Evolutionary conservation across 1,284 basidiomycete genomes (phyloP).

Genomic region (Pyrrhoderma lamaoense): DNA sequence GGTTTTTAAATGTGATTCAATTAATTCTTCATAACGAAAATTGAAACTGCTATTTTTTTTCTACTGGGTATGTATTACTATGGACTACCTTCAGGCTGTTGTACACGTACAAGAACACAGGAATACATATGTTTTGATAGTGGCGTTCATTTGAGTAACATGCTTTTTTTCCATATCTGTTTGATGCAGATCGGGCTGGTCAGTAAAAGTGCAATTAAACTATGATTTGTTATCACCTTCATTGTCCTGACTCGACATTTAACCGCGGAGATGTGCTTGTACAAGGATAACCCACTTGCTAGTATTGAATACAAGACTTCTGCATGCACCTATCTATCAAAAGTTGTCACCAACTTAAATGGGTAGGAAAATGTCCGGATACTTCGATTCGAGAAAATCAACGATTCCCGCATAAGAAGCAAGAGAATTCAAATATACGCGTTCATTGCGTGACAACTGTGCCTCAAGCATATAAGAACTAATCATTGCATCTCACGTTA

Average conservation of each 20-base stretch:
- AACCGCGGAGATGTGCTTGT: background rate
- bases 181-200: too few species aligned
- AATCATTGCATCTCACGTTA: background rate
- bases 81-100: too few species aligned
- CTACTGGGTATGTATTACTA: too few species aligned
- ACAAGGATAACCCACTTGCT: too few species aligned
- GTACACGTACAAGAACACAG: too few species aligned
- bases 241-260: background rate
- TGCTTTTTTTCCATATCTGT: too few species aligned
- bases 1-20: too few species aligned
- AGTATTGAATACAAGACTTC: background rate
- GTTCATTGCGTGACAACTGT: conserved; percentile 35
- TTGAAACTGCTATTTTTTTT: too few species aligned
- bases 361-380: conserved; percentile 19
- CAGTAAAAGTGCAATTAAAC: too few species aligned
- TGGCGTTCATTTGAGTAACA: too few species aligned
- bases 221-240: background rate
- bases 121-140: too few species aligned
- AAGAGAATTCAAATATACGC: conserved; percentile 43
- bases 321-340: background rate
- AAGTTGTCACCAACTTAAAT: background rate
- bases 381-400: conserved; percentile 37
- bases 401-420: conserved; percentile 36
- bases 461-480: conserved; percentile 49
- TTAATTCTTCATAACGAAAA: too few species aligned